Base-by-base conservation (phyloP, 140 eudicot species). In the Stevia rebaudiana region DNA sequence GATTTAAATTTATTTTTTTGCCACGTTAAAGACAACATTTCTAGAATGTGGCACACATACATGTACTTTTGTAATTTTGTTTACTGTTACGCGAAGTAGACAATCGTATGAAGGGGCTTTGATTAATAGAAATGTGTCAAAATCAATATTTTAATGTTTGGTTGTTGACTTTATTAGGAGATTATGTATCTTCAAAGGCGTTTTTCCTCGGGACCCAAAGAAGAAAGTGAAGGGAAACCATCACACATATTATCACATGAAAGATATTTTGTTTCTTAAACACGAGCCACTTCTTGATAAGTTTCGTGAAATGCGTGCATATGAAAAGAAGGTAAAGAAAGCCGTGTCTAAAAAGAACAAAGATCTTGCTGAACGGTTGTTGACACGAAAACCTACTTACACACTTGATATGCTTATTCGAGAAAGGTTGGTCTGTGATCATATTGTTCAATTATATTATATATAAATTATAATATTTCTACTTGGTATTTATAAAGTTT, bases 171-270 rank as follows among this genome's bases (percentile, higher is more conserved):
- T 60, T 6, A 39, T 47, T 51, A 84, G 96, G 95, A 79, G 80
- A 76, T 52, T 91, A 85, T 91, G 98, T 65, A 91, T 91, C 72
- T 84, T 83, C 67, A 90, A 90, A 72, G 95, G 98, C 1, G 77
- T 91, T 10, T 87, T 80, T 19, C 96, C 98, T 0, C 85, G 96
- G 69, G 98, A 87, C 17, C 98, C 98, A 22, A 91, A 87, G 95
- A 91, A 85, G 83, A 91, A 91, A 85, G 86, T 84, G 70, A 87
- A 87, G 79, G 98, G 87, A 68, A 87, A 82, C 74, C 96, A 91
- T 76, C 98, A 84, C 60, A 87, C 98, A 8, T 87, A 87, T 36
- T 91, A 87, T 69, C 98, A 91, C 78, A 70, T 74, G 81, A 91
- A 87, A 70, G 98, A 91, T 68, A 80, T 91, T 8, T 21, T 74